These are phyloP conservation scores for Chondrus crispus DNA, from an alignment of 23 red algal species.

Conservation along the genomic window DNA sequence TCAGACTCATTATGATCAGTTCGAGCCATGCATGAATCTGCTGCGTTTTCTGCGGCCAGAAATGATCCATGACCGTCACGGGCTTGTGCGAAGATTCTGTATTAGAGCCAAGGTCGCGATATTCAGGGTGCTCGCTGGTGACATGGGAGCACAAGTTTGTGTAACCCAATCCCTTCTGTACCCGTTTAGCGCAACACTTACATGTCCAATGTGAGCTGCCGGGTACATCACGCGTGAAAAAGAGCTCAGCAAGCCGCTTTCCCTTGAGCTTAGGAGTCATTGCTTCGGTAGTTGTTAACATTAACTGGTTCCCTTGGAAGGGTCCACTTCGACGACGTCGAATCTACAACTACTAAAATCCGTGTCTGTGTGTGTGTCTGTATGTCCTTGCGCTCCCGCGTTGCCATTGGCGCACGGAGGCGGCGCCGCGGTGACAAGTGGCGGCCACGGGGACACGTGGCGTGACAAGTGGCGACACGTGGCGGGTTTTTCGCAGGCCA, in stretches of 20 bases:
- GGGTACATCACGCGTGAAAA: neutral
- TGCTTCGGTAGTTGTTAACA: too few species aligned
- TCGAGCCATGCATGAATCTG: neutral
- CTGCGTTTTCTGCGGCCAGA: neutral
- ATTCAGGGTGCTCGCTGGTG: neutral
- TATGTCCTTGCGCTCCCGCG: too few species aligned
- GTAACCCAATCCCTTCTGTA: neutral
- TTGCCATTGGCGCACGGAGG: too few species aligned
- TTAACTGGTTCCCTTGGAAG: too few species aligned
- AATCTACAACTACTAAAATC: too few species aligned
- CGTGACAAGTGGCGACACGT: too few species aligned
- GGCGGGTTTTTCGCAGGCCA: too few species aligned
- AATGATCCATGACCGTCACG: neutral
- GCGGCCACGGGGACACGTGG: too few species aligned
- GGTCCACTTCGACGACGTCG: too few species aligned
- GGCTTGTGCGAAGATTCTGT: neutral
- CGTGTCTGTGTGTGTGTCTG: too few species aligned
- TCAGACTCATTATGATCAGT: neutral
- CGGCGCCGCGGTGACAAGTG: too few species aligned
- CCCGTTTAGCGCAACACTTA: neutral
- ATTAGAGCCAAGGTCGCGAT: neutral
- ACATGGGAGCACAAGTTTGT: neutral
- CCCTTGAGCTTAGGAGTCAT: too few species aligned
- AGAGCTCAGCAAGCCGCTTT: neutral
- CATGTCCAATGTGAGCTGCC: neutral